phyloP scores from a whole-genome alignment of 208 protist species.

The Leishmania turanica region DNA sequence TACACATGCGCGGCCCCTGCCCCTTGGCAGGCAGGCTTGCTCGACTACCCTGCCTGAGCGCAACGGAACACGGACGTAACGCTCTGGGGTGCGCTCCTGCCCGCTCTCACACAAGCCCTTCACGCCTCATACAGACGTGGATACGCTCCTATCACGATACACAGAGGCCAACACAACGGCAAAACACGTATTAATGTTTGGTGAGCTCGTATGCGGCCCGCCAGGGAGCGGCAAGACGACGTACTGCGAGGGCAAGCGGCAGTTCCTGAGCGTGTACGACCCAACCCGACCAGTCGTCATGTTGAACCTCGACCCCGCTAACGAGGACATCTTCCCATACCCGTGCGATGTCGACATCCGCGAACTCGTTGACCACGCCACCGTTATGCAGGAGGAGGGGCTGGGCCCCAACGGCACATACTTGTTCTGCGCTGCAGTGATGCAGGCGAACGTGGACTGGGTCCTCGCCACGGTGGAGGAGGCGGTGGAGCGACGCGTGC shows the following conservation, averaged over 20 bases:
- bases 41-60: background rate
- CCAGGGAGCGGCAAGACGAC: constrained; percentile 96
- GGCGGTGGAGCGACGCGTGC: constrained; percentile 60
- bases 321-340: constrained; percentile 96
- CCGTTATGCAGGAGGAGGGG: constrained; percentile 92
- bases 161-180: background rate
- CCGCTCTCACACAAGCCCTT: background rate
- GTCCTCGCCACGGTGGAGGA: constrained; percentile 59
- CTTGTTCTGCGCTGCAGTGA: constrained; percentile 97
- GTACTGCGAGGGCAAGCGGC: constrained; percentile 96
- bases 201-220: constrained; percentile 96
- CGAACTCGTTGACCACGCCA: constrained; percentile 90
- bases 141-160: background rate
- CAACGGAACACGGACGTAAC: background rate
- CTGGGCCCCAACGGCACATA: constrained; percentile 98
- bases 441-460: constrained; percentile 86
- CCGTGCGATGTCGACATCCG: constrained; percentile 93
- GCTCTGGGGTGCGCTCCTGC: background rate
- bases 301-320: constrained; percentile 99
- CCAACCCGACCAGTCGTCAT: constrained; percentile 82
- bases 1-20: background rate
- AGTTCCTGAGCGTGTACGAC: constrained; percentile 94
- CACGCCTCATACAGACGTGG: too few species aligned
- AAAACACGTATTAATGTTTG: constrained; percentile 77
- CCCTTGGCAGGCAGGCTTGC: background rate